These are phyloP conservation scores for Cinnamomum micranthum DNA, from an alignment of 164 flowering plant species.

Conservation along the genomic window DNA sequence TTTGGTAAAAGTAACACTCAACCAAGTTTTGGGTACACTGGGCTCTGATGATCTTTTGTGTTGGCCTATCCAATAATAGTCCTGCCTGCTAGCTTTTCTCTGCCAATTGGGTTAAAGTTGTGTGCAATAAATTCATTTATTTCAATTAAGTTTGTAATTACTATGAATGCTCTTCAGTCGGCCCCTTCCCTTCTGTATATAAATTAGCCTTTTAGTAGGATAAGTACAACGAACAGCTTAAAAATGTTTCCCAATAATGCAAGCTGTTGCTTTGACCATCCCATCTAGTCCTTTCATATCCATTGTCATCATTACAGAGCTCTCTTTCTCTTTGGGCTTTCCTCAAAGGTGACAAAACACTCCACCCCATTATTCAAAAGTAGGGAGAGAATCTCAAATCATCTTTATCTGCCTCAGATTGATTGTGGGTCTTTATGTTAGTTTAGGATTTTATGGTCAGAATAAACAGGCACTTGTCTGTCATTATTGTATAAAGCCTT, in stretches of 20 bases:
- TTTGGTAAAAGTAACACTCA: no score
- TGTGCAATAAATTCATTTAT: conserved; percentile 1
- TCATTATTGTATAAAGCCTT: conserved; percentile 11
- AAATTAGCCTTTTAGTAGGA: conserved; percentile 6
- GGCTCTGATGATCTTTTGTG: no score
- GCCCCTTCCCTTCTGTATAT: conserved; percentile 6
- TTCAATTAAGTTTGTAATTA: neutral
- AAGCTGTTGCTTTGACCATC: conserved; percentile 39
- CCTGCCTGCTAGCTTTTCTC: neutral
- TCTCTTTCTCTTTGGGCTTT: conserved; percentile 26
- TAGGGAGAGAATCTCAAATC: conserved; percentile 25
- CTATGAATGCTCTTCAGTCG: neutral
- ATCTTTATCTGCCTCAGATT: conserved; percentile 5
- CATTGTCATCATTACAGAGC: conserved; percentile 37
- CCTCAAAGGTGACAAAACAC: conserved; percentile 36
- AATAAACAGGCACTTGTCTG: conserved; percentile 23
- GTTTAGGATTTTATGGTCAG: conserved; percentile 21
- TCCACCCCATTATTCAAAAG: conserved; percentile 37
- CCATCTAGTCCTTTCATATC: conserved; percentile 17
- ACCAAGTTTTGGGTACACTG: no score
- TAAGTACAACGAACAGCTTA: conserved; percentile 38
- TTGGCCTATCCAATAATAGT: no score
- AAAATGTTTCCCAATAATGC: conserved; percentile 46
- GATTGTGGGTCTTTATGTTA: conserved; percentile 15
- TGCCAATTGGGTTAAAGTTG: conserved; percentile 7